These are phyloP conservation scores for Drechslerella coelobrocha DNA, from an alignment of 2,329 filamentous ascomycete species.

Conservation along the genomic window DNA sequence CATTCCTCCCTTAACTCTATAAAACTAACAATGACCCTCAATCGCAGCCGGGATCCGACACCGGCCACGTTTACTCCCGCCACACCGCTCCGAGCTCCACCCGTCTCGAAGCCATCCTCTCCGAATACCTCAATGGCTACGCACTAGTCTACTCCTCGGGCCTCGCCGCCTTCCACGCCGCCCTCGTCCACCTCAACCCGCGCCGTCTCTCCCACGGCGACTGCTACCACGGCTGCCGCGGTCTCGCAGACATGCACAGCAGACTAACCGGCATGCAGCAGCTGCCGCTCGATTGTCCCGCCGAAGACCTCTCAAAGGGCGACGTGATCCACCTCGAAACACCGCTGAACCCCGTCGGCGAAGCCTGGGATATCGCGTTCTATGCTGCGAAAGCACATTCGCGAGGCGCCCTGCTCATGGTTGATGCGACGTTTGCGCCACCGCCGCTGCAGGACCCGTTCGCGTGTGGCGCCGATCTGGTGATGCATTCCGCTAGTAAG, in stretches of 20 bases:
- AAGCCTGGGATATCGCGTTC: slow-evolving; percentile 73
- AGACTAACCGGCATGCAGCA: slow-evolving; percentile 78
- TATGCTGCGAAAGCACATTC: slow-evolving; percentile 76
- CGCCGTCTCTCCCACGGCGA: slow-evolving; percentile 79
- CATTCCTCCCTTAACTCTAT: not conserved
- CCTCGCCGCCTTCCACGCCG: slow-evolving; percentile 84
- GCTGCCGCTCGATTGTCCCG: slow-evolving; percentile 73
- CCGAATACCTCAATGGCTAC: slow-evolving; percentile 73
- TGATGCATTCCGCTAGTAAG: slow-evolving; percentile 94
- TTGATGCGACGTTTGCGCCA: slow-evolving; percentile 92
- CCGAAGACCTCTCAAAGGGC: slow-evolving; percentile 72
- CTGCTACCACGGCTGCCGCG: slow-evolving; percentile 94
- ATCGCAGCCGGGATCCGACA: slow-evolving; percentile 59
- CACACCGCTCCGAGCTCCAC: slow-evolving; percentile 78
- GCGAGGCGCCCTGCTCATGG: slow-evolving; percentile 75
- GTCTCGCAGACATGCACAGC: slow-evolving; percentile 74
- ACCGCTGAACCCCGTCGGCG: slow-evolving; percentile 87
- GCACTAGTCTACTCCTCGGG: slow-evolving; percentile 82
- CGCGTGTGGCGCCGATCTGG: slow-evolving; percentile 76
- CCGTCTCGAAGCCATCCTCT: slow-evolving; percentile 83
- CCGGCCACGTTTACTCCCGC: slow-evolving; percentile 80
- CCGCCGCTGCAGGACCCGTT: slow-evolving; percentile 90
- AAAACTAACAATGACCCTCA: slow-evolving; percentile 59
- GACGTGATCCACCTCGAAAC: slow-evolving; percentile 93
- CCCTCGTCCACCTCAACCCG: slow-evolving; percentile 84